These are phyloP conservation scores for Cyclostephanos invisitatus DNA, from an alignment of 108 stramenopile species.

Conservation along the genomic window DNA sequence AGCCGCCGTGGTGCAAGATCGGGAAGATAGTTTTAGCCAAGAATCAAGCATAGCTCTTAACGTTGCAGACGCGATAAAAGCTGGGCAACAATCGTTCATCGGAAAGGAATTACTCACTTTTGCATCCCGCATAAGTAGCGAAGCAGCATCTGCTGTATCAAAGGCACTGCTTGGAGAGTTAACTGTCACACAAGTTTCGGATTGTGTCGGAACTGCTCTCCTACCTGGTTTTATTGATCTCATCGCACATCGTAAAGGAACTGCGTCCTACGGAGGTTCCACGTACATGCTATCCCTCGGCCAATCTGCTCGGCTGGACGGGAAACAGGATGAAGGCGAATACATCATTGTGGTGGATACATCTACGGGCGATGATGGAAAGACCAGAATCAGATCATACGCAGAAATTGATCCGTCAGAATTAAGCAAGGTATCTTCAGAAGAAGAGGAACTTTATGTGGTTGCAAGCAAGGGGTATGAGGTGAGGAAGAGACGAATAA, in stretches of 20 bases:
- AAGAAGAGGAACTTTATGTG: constrained; percentile 47
- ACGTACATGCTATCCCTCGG: constrained; percentile 56
- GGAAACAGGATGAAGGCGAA: constrained; percentile 39
- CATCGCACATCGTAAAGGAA: constrained; percentile 63
- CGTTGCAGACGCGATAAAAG: constrained; percentile 36
- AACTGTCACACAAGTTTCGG: constrained; percentile 15
- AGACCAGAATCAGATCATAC: constrained; percentile 55
- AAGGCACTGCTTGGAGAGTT: constrained; percentile 22
- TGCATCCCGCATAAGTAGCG: constrained; percentile 42
- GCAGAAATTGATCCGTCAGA: constrained; percentile 36
- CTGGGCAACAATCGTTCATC: constrained; percentile 12
- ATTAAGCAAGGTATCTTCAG: constrained; percentile 30
- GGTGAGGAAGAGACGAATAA: constrained; percentile 50
- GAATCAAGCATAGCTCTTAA: constrained; percentile 28
- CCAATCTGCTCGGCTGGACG: constrained; percentile 42
- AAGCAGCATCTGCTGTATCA: constrained; percentile 39
- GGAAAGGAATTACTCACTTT: constrained; percentile 38
- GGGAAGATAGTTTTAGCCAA: constrained; percentile 22
- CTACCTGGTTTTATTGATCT: constrained; percentile 69
- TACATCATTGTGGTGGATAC: constrained; percentile 60
- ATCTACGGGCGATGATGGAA: constrained; percentile 65
- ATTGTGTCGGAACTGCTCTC: constrained; percentile 41
- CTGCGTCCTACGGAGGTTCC: constrained; percentile 61
- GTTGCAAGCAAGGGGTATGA: constrained; percentile 64
- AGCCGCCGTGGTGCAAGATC: constrained; percentile 50